Evolutionary conservation across 1,284 basidiomycete genomes (phyloP).

Genomic region (Trichosporon ovoides): DNA sequence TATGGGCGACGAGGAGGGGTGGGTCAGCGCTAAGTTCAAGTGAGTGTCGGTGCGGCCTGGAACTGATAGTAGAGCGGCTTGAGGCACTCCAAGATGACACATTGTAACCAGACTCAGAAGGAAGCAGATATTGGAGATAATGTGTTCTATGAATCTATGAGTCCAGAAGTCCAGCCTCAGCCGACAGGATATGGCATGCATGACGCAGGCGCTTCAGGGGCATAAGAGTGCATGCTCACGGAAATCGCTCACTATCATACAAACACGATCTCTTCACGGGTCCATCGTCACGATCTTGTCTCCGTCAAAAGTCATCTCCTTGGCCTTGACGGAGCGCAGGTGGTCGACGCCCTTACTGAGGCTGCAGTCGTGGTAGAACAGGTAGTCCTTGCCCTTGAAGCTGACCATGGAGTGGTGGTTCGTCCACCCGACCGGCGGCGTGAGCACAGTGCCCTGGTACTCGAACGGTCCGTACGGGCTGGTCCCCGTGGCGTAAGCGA

Average conservation of each 20-base stretch:
- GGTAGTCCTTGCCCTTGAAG: slow-evolving; percentile 31
- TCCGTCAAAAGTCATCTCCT: slow-evolving; percentile 31
- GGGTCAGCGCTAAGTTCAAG: no score
- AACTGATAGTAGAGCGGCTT: no score
- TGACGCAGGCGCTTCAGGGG: no score
- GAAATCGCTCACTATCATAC: background rate
- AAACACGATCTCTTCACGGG: background rate
- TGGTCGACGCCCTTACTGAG: slow-evolving; percentile 35
- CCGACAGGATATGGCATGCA: no score
- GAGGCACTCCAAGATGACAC: no score
- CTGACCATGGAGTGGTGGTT: slow-evolving; percentile 38
- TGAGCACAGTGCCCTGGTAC: slow-evolving; percentile 33
- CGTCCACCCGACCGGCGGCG: slow-evolving; percentile 39
- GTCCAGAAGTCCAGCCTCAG: no score
- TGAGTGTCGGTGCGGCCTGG: no score
- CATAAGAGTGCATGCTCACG: background rate
- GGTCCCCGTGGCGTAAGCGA: slow-evolving; percentile 31
- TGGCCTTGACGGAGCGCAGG: slow-evolving; percentile 31
- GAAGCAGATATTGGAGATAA: no score
- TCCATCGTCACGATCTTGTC: slow-evolving; percentile 9
- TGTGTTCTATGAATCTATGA: no score
- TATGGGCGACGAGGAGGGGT: no score
- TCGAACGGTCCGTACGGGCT: slow-evolving; percentile 37
- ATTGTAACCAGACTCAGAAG: no score
- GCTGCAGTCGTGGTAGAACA: slow-evolving; percentile 42